Evolutionary conservation across 306 rosid genomes (phyloP), one percentile per base, ranked within the genome.

Genomic region (Morella rubra): DNA sequence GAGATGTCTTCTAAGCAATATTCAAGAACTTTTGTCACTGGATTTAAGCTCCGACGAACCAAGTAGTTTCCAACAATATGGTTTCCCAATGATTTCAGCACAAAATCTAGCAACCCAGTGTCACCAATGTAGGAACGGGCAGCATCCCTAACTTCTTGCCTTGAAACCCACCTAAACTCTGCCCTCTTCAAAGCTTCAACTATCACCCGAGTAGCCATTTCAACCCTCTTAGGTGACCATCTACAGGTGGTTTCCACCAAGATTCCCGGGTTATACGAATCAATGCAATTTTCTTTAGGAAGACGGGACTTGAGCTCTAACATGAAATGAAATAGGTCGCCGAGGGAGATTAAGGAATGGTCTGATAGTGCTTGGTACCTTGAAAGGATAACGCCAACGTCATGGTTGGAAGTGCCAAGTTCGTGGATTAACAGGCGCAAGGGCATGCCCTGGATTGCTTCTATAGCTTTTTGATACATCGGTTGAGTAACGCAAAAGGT

Each of bases 111-210:
- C 76, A 94, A 84, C 2, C 98, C 93, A 0, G 95, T 94, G 80
- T 91, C 96, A 0, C 95, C 95, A n/a, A 94, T 88, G 53, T 89
- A 87, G 1, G 83, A 75, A 2, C 97, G 86, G 0, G 98, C 97
- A 0, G 91, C 89, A 4, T 94, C 97, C 59, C 98, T 76, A 3
- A 94, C 98, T 74, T 94, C 88, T 71, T 94, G 97, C 75, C 98
- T 84, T 10, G 98, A 93, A 45, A 93, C 85, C 96, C 97, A 91
- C 12, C 85, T 76, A 12, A 79, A 87, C 4, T 85, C 89, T 0
- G 91, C 87, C 50, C 86, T 85, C 64, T 85, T 90, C 24, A 90
- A 72, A 71, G 91, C 90, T 69, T 92, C 96, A 1, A 92, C 87
- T 6, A 90, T 90, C 7, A 88, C 97, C 53, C 84, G 76, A 10